Base-by-base conservation (phyloP, 2,329 filamentous ascomycete species). In the Dactylellina parvicollis region DNA sequence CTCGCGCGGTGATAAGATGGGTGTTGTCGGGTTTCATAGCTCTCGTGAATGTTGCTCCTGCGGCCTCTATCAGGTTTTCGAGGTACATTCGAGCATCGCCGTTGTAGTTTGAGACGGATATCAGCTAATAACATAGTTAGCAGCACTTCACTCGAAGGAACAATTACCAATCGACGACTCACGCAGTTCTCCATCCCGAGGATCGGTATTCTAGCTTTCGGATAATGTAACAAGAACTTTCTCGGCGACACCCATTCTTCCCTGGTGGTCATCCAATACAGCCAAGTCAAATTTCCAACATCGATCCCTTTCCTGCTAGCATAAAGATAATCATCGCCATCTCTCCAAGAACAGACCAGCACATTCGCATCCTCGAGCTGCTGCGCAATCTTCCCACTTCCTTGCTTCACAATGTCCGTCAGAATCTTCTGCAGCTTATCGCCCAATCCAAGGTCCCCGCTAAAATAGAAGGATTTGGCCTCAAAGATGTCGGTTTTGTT, bases 11-110 rank as follows among this genome's bases (percentile, higher is more conserved):
- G 78, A 99, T 90, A 0, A 99, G 86, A 81, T 99, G 95, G 0
- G 93, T 98, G 80, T 99, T 98, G 75, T 97, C 92, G 76, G 90
- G 88, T 80, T 92, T 96, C 88, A 99, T 91, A 0, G 92, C 96
- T 82, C 96, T 96, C 28, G 95, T 99, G 79, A 92, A 98, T 74
- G 90, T 89, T 7, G 91, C 94, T 14, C 95, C 95, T 14, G 90
- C 85, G 22, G 92, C 92, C 72, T 84, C 88, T 77, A 97, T 90
- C 36, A 99, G 85, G 77, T 96, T 98, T 80, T 98, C 93, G 3
- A 99, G 85, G 78, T 98, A 99, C 57, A 92, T 88, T 49, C 95
- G 88, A 14, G 95, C 92, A 80, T 99, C 95, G 30, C 95, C 95
- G 47, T 92, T 92, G 79, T 99, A 99, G 80, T 98, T 99, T 4